A percentile compares a stretch with the other conserved stretches of the same genome.
These are phyloP conservation scores for Zea mays DNA, from an alignment of 176 grass and related monocot genomes.

Conservation along the genomic window DNA sequence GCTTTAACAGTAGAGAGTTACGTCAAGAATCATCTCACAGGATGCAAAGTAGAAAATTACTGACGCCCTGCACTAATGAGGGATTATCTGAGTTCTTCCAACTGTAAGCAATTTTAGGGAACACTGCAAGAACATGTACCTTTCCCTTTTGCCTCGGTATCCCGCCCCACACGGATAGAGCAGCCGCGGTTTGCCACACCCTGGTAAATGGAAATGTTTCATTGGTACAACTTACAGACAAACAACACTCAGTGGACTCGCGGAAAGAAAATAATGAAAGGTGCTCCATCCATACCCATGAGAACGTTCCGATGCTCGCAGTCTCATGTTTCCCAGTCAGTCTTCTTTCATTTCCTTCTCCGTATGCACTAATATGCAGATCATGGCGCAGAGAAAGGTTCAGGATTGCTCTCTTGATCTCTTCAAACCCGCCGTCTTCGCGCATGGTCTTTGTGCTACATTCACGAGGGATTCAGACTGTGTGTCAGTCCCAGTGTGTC, in stretches of 20 bases:
- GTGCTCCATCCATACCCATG: constrained; percentile 66
- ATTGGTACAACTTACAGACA: not conserved
- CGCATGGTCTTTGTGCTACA: constrained; percentile 89
- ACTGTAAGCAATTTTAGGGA: constrained; percentile 13
- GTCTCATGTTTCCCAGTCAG: constrained; percentile 96
- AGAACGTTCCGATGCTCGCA: constrained; percentile 86
- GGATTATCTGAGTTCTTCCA: not conserved
- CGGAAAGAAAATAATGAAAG: not conserved
- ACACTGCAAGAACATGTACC: constrained; percentile 44
- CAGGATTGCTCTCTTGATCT: constrained; percentile 94
- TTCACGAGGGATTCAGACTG: constrained; percentile 36
- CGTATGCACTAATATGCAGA: constrained; percentile 91
- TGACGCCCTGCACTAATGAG: not conserved
- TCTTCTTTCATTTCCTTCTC: constrained; percentile 94
- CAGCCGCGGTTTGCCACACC: constrained; percentile 98
- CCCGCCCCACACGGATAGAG: constrained; percentile 90
- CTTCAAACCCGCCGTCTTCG: constrained; percentile 84
- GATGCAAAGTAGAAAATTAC: not conserved
- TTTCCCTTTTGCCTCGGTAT: constrained; percentile 92
- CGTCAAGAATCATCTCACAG: not conserved
- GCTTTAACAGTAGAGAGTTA: not conserved
- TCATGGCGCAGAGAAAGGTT: constrained; percentile 93
- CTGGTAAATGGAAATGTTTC: constrained; percentile 45
- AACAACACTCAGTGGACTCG: not conserved
- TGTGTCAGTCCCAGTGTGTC: constrained; percentile 1